Evolutionary conservation across 441 rosid species (phyloP).

Genomic region (Dalechampia spathulata): DNA sequence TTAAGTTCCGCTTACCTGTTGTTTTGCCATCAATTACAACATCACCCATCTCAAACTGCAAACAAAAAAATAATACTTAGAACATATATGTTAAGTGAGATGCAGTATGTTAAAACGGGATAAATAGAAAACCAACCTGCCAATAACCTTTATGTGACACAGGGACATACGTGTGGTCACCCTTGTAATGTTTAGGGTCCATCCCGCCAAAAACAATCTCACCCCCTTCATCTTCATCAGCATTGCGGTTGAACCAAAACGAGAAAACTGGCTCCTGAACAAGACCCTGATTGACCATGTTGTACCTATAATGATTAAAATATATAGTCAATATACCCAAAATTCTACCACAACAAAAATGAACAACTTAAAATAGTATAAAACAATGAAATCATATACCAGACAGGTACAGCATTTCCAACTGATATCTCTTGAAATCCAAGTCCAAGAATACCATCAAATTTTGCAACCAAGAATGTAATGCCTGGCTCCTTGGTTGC

Average conservation of each 20-base stretch:
- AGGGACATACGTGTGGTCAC: slow-evolving; percentile 69
- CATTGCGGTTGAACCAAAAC: slow-evolving; percentile 78
- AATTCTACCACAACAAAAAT: not conserved
- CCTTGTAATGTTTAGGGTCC: slow-evolving; percentile 65
- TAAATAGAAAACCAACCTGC: slow-evolving; percentile 46
- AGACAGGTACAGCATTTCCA: slow-evolving; percentile 68
- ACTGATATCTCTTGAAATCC: slow-evolving; percentile 84
- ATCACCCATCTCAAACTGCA: slow-evolving; percentile 81
- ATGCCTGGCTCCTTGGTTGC: slow-evolving; percentile 71
- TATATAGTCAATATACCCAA: not conserved
- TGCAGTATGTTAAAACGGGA: not conserved
- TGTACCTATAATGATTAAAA: slow-evolving; percentile 44
- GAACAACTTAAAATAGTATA: not conserved
- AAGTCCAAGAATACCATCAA: slow-evolving; percentile 89
- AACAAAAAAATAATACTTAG: slow-evolving; percentile 10
- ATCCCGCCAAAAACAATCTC: slow-evolving; percentile 77
- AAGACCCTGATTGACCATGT: slow-evolving; percentile 81
- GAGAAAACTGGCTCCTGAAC: slow-evolving; percentile 61
- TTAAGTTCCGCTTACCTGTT: slow-evolving; percentile 39
- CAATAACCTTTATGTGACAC: slow-evolving; percentile 77
- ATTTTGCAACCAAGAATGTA: slow-evolving; percentile 65
- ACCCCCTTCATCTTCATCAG: slow-evolving; percentile 64
- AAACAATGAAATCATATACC: slow-evolving; percentile 30
- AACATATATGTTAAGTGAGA: not conserved
- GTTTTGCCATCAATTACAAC: slow-evolving; percentile 60